Conservation (phyloP, 352 stramenopile genomes). For the Phytophthora litchii region DNA sequence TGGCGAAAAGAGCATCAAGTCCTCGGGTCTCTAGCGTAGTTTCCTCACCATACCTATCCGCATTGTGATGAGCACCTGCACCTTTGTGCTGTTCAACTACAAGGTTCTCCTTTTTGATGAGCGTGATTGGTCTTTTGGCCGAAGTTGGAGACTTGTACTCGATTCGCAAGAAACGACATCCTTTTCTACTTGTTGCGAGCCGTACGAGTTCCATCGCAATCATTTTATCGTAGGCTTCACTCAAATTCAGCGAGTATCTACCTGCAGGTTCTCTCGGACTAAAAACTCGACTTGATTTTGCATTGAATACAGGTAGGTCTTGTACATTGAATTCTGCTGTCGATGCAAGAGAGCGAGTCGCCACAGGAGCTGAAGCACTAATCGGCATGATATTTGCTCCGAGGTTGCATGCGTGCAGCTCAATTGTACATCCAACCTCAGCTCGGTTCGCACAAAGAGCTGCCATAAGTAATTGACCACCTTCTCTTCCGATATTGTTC, state of each 20-base stretch:
- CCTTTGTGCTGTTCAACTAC: conserved; percentile 37
- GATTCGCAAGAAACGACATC: conserved; percentile 69
- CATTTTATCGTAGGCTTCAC: conserved; percentile 80
- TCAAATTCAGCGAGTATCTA: conserved; percentile 68
- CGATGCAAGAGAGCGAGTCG: not conserved
- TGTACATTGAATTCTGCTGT: conserved; percentile 38
- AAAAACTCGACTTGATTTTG: conserved; percentile 54
- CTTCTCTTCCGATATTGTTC: conserved; percentile 77
- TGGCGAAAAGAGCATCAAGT: conserved; percentile 64
- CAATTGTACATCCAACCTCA: conserved; percentile 58
- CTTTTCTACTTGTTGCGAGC: conserved; percentile 72
- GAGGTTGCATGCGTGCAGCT: conserved; percentile 71
- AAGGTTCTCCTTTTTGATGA: conserved; percentile 61
- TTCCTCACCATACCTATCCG: conserved; percentile 37
- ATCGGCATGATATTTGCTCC: conserved; percentile 32
- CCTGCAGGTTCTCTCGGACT: conserved; percentile 74
- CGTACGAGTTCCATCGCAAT: conserved; percentile 78
- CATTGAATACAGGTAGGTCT: conserved; percentile 51
- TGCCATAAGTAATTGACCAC: conserved; percentile 69
- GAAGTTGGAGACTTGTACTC: conserved; percentile 49
- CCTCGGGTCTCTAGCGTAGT: conserved; percentile 60
- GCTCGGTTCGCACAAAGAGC: conserved; percentile 65
- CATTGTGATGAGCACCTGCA: conserved; percentile 3
- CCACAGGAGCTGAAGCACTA: conserved; percentile 2
- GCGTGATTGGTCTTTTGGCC: conserved; percentile 44